phyloP scores from a whole-genome alignment of 805 yeast species.

The Jamesozyma hellenica region DNA sequence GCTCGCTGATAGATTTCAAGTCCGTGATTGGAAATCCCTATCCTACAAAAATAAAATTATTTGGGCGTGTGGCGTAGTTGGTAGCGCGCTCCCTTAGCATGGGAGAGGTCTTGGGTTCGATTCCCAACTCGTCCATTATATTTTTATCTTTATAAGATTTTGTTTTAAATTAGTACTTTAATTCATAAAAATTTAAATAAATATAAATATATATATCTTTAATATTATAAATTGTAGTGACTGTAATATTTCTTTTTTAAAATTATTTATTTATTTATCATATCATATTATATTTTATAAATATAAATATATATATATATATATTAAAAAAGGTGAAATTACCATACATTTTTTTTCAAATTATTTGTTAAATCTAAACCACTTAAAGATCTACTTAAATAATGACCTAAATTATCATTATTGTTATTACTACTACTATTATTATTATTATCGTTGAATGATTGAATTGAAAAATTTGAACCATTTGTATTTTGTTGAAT shows the following conservation, averaged over 20 bases:
- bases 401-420: constrained; percentile 16
- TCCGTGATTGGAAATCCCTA: too few species aligned
- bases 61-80: constrained; percentile 76
- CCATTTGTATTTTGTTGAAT: constrained; percentile 28
- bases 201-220: too few species aligned
- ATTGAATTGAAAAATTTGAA: constrained; percentile 26
- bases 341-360: constrained; percentile 2
- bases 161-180: too few species aligned
- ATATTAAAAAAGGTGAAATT: too few species aligned
- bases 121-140: constrained; percentile 60
- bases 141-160: background rate
- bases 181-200: background rate
- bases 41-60: background rate
- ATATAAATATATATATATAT: too few species aligned
- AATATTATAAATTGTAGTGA: background rate
- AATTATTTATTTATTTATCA: too few species aligned
- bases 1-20: too few species aligned
- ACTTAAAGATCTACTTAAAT: constrained; percentile 27
- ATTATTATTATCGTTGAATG: constrained; percentile 19
- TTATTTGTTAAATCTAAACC: constrained; percentile 24
- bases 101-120: constrained; percentile 76
- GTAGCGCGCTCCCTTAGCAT: constrained; percentile 77
- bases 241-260: too few species aligned
- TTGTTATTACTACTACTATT: background rate
- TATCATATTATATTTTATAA: too few species aligned